Conservation (phyloP, 2,329 filamentous ascomycete species). For the Coniochaeta sp. region DNA sequence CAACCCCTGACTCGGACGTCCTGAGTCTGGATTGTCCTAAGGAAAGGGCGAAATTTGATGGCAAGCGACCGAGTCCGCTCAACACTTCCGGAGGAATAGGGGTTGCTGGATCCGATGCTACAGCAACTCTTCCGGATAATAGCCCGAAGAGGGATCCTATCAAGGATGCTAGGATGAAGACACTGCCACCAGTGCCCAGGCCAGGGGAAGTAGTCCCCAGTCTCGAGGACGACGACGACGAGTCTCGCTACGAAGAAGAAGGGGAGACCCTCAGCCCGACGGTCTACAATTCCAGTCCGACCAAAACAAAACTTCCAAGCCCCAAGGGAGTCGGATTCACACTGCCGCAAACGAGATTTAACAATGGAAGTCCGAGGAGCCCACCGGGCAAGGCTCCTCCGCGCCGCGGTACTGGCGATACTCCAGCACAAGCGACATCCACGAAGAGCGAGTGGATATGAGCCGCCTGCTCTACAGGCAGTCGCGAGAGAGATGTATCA, state of each 20-base stretch:
- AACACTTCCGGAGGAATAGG: constrained; percentile 4
- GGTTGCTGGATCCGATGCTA: background rate
- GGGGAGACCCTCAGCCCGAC: constrained; percentile 40
- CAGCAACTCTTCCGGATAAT: background rate
- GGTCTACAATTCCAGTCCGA: constrained; percentile 39
- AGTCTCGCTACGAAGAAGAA: constrained; percentile 16
- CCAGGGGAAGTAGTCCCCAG: constrained; percentile 2
- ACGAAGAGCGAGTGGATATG: constrained; percentile 24
- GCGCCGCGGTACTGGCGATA: constrained; percentile 9
- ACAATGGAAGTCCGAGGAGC: constrained; percentile 1
- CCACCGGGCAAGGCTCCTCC: constrained; percentile 9
- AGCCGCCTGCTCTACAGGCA: background rate
- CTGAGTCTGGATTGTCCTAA: constrained; percentile 29
- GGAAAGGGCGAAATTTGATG: constrained; percentile 7
- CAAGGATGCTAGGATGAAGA: constrained; percentile 27
- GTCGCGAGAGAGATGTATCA: background rate
- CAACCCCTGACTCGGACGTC: constrained; percentile 22
- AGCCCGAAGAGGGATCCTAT: constrained; percentile 17
- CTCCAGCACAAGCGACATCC: constrained; percentile 7
- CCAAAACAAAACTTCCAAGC: constrained; percentile 31
- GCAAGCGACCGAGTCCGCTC: constrained; percentile 24
- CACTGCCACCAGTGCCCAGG: constrained; percentile 29
- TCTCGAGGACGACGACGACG: constrained; percentile 12
- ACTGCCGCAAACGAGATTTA: constrained; percentile 15
- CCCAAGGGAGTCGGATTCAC: constrained; percentile 36